Evolutionary conservation across 768 basidiomycete species (phyloP), one percentile per base, ranked within the genome.

Genomic region (Fibroporia radiculosa): DNA sequence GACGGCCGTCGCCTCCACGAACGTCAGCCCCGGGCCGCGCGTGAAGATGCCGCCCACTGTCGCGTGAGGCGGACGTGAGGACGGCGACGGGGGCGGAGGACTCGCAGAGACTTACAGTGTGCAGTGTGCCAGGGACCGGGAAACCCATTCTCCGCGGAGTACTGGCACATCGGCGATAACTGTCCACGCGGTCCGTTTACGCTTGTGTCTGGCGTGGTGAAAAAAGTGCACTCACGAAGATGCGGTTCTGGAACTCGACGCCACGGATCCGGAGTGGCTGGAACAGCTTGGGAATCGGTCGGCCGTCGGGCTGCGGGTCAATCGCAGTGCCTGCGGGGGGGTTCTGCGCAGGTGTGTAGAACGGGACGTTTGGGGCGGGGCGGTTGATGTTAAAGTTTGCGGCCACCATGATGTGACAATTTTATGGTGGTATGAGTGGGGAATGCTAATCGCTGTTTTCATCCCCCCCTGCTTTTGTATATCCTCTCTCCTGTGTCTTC

Each of bases 1-100:
- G n/a, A 84, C 74, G 7, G 78, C 76, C 0, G 79, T 77, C 1
- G 83, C 84, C 62, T 90, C 86, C 19, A 83, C 62, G 34, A 78
- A 66, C 44, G 80, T 70, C 1, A 78, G 63, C 0, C 78, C 82
- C 0, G 82, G 74, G 2, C 70, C 67, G 12, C 77, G 73, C 4
- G 66, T 70, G 38, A 74, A 55, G 40, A 80, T 75, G 2, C 74
- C 73, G 1, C 74, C 73, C 35, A 78, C 77, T 78, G 26, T 11
- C n/a, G n/a, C n/a, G n/a, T n/a, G n/a, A n/a, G n/a, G 35, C 5
- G 16, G 26, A 19, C 12, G 31, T 24, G 38, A 24, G 10, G 11
- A 37, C 3, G 13, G 13, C 14, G 12, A 32, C 10, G 23, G 3
- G 18, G 34, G n/a, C 5, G 7, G 24, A 18, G 40, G 22, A 38